Percentiles rank a stretch among this genome's conserved stretches.
These are phyloP conservation scores for Anacardium occidentale DNA, from an alignment of 345 rosid species.

Conservation along the genomic window DNA sequence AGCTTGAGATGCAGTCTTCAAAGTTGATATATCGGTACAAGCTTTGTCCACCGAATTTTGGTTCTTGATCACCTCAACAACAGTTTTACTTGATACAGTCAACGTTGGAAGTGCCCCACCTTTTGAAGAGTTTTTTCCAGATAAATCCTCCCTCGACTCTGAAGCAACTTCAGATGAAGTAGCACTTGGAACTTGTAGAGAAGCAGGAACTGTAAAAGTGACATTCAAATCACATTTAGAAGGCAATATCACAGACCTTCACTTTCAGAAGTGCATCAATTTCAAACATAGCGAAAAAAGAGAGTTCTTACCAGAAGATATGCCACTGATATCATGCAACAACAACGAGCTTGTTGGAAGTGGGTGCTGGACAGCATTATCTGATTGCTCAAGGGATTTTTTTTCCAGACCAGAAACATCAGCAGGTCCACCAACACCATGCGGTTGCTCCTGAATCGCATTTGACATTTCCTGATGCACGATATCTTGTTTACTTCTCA, in stretches of 20 bases:
- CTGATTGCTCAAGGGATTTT: conserved; percentile 24
- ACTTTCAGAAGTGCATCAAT: conserved; percentile 2
- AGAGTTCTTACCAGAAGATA: conserved; percentile 29
- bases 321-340: conserved; percentile 19
- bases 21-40: conserved; percentile 19
- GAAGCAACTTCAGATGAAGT: conserved; percentile 59
- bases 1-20: conserved; percentile 23
- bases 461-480: conserved; percentile 37
- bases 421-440: conserved; percentile 9
- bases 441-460: conserved; percentile 36
- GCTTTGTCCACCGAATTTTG: conserved; percentile 31
- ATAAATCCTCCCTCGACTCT: conserved; percentile 60
- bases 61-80: conserved; percentile 30
- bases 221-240: conserved; percentile 16
- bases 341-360: conserved; percentile 18
- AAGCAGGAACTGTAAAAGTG: conserved; percentile 38
- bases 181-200: conserved; percentile 46
- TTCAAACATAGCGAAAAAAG: conserved; percentile 6
- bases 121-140: conserved; percentile 53
- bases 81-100: conserved; percentile 29
- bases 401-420: conserved; percentile 6
- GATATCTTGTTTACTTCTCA: conserved; percentile 42
- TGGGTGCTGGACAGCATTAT: conserved; percentile 16
- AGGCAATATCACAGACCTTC: conserved; percentile 6
- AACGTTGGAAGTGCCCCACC: conserved; percentile 23